These are phyloP conservation scores for Psilocybe cyanescens DNA, from an alignment of 768 basidiomycete genomes.

Conservation along the genomic window DNA sequence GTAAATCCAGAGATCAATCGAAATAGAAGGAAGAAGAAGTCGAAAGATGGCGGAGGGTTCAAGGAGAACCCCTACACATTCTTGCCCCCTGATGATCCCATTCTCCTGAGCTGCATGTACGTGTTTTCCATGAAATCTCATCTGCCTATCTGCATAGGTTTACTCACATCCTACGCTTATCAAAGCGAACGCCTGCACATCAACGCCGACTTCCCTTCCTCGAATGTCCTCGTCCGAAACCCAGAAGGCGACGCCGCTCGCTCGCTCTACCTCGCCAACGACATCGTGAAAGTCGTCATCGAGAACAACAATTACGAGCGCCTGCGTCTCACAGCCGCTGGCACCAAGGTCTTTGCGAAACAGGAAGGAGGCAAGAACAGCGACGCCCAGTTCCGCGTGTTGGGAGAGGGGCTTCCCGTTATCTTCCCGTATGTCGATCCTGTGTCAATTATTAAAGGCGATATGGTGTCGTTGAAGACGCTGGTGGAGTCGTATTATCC, in stretches of 20 bases:
- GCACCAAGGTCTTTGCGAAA: conserved; percentile 90
- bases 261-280: conserved; percentile 87
- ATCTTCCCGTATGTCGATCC: conserved; percentile 83
- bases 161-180: not conserved
- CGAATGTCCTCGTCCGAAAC: conserved; percentile 87
- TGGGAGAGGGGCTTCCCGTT: conserved; percentile 84
- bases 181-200: conserved; percentile 75
- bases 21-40: conserved; percentile 23
- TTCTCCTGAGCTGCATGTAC: conserved; percentile 75
- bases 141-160: not conserved
- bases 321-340: conserved; percentile 88
- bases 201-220: conserved; percentile 67
- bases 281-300: conserved; percentile 81
- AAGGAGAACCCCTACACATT: conserved; percentile 94
- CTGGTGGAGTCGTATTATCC: conserved; percentile 85
- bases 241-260: conserved; percentile 72
- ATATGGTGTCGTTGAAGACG: conserved; percentile 59
- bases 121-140: conserved; percentile 24
- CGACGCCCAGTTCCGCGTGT: conserved; percentile 71
- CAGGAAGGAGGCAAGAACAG: conserved; percentile 75
- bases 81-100: conserved; percentile 69
- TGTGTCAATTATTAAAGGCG: conserved; percentile 60
- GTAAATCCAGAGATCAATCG: conserved; percentile 10
- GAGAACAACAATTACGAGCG: conserved; percentile 81
- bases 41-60: conserved; percentile 47